A percentile compares a stretch with the other conserved stretches of the same genome.
Conservation (phyloP, 2,329 filamentous ascomycete genomes). For the Fusarium nurragi region DNA sequence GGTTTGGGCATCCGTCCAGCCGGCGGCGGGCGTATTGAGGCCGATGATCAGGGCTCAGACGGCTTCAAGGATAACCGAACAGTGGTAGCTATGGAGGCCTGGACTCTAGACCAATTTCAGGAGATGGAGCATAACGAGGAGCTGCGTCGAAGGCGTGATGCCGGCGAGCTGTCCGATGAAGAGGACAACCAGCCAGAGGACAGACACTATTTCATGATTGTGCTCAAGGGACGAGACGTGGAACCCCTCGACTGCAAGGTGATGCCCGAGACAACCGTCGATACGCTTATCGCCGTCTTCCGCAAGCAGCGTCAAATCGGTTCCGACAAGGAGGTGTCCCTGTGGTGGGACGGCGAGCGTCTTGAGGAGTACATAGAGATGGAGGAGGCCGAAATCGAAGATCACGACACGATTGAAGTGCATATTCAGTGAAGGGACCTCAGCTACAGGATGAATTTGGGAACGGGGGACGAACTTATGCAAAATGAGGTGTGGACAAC, state of each 20-base stretch:
- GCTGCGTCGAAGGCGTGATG: slow-evolving; percentile 54
- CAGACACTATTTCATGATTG: slow-evolving; percentile 57
- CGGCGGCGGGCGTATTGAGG: slow-evolving; percentile 54
- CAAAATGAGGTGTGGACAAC: background rate
- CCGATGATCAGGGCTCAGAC: slow-evolving; percentile 49
- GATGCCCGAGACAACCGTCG: slow-evolving; percentile 65
- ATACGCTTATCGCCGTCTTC: slow-evolving; percentile 70
- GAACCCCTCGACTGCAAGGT: slow-evolving; percentile 63
- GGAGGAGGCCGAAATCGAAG: slow-evolving; percentile 74
- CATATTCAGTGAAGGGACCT: slow-evolving; percentile 47
- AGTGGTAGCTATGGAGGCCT: slow-evolving; percentile 77
- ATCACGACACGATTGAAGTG: slow-evolving; percentile 81
- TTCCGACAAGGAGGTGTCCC: slow-evolving; percentile 62
- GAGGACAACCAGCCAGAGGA: slow-evolving; percentile 43
- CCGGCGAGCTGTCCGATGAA: slow-evolving; percentile 53
- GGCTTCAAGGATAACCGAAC: slow-evolving; percentile 79
- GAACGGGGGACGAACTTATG: background rate
- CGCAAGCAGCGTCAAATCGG: slow-evolving; percentile 62
- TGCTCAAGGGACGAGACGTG: slow-evolving; percentile 62
- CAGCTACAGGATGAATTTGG: background rate
- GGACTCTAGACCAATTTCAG: slow-evolving; percentile 72
- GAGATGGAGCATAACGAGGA: slow-evolving; percentile 61
- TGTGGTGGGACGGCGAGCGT: slow-evolving; percentile 80
- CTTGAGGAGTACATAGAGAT: slow-evolving; percentile 70
- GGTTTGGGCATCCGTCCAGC: slow-evolving; percentile 69